Percentiles rank a stretch among this genome's conserved stretches.
Evolutionary conservation across 2,329 filamentous ascomycete genomes (phyloP).

Genomic region (Claviceps fusiformis): DNA sequence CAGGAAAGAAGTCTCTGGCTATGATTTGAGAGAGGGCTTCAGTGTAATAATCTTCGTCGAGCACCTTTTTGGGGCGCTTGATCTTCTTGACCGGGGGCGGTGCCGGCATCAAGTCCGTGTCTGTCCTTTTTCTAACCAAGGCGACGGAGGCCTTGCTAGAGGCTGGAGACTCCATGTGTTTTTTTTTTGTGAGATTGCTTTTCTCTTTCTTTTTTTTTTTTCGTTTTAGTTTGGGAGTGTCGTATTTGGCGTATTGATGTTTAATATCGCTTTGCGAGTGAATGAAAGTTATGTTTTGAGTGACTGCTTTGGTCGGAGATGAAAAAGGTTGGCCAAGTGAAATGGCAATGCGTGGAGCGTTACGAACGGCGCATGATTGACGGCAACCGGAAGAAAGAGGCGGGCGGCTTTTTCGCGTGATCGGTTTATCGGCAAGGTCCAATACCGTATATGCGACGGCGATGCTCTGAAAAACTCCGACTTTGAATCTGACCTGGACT

Average conservation of each 20-base stretch:
- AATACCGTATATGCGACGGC: background rate
- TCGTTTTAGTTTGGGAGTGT: background rate
- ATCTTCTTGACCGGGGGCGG: conserved; percentile 77
- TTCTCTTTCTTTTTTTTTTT: no score
- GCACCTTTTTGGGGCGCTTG: conserved; percentile 73
- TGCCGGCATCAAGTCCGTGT: conserved; percentile 67
- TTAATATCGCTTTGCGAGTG: background rate
- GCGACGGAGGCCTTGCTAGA: conserved; percentile 20
- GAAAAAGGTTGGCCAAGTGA: background rate
- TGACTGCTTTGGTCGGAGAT: background rate
- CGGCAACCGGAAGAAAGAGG: background rate
- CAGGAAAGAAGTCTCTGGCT: conserved; percentile 91
- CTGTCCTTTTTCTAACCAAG: conserved; percentile 55
- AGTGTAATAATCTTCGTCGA: conserved; percentile 91
- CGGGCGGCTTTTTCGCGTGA: background rate
- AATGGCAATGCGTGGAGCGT: background rate
- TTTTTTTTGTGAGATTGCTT: no score
- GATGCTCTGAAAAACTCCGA: no score
- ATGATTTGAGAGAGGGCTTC: conserved; percentile 87
- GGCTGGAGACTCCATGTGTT: background rate
- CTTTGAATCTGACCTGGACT: background rate
- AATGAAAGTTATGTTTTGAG: no score
- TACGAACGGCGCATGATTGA: background rate
- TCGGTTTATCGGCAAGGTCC: background rate
- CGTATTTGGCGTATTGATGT: background rate